Percentiles rank a stretch among this genome's conserved stretches.
phyloP scores from a whole-genome alignment of 345 rosid species.

The Mercurialis annua region DNA sequence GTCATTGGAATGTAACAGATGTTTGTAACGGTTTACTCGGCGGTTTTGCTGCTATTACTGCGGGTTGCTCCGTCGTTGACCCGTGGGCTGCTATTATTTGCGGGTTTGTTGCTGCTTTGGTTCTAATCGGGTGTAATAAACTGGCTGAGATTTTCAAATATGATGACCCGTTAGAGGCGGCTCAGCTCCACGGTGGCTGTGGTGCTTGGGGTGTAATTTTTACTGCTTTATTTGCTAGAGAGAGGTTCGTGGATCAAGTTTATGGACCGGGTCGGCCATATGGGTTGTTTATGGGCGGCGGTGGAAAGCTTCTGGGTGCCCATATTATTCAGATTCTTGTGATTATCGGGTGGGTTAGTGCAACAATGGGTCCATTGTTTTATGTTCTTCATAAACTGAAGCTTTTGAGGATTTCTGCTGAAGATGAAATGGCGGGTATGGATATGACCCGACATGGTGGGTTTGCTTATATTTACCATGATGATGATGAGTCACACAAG shows the following conservation, averaged over 20 bases:
- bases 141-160: constrained; percentile 51
- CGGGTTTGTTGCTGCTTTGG: constrained; percentile 74
- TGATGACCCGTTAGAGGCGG: constrained; percentile 83
- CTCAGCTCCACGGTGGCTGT: constrained; percentile 91
- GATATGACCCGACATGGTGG: constrained; percentile 88
- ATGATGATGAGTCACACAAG: constrained; percentile 42
- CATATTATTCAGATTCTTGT: constrained; percentile 70
- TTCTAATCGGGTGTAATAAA: constrained; percentile 69
- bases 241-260: constrained; percentile 52
- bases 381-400: constrained; percentile 47
- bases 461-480: constrained; percentile 73
- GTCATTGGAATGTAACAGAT: constrained; percentile 90
- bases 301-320: constrained; percentile 74
- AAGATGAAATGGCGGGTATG: constrained; percentile 86
- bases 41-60: constrained; percentile 84
- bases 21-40: constrained; percentile 91
- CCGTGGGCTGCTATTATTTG: constrained; percentile 93
- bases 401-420: constrained; percentile 62
- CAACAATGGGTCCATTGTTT: constrained; percentile 78
- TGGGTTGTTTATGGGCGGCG: constrained; percentile 89
- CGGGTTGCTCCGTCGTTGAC: constrained; percentile 82
- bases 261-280: constrained; percentile 44
- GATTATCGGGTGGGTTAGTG: constrained; percentile 76
- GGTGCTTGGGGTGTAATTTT: constrained; percentile 88
- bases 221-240: constrained; percentile 65